Percentiles rank a stretch among this genome's conserved stretches.
These are phyloP conservation scores for Ophiostoma perfectum DNA, from an alignment of 2,329 filamentous ascomycete species.

Conservation along the genomic window DNA sequence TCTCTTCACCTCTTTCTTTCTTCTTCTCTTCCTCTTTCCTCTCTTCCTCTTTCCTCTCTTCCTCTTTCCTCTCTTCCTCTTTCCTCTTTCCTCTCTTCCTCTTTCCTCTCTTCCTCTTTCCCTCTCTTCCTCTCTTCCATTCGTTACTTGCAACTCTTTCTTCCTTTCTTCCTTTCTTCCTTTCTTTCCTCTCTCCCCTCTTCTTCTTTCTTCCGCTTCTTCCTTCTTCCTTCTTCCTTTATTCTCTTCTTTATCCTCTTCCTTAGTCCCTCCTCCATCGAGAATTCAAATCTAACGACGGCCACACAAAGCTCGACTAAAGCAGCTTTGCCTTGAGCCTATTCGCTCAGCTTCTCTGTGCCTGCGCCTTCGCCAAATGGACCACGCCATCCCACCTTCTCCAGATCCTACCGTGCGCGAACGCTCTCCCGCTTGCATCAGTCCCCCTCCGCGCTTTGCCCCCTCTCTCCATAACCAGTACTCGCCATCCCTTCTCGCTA, in stretches of 20 bases:
- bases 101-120: background rate
- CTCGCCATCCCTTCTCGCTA: conserved; percentile 31
- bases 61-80: background rate
- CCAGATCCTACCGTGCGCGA: conserved; percentile 38
- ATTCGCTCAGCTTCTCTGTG: conserved; percentile 11
- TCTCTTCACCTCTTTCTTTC: conserved; percentile 4
- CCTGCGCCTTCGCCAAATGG: conserved; percentile 31
- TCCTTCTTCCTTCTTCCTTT: background rate
- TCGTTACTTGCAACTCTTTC: background rate
- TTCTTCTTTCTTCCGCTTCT: background rate
- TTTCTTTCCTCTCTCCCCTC: background rate
- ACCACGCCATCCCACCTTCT: conserved; percentile 40
- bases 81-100: background rate
- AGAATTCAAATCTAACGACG: background rate
- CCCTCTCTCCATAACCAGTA: conserved; percentile 27
- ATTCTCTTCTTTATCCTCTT: background rate
- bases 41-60: conserved; percentile 8
- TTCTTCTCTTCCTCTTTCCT: background rate
- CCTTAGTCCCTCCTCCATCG: background rate
- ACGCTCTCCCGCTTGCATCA: conserved; percentile 38
- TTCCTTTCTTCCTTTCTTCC: background rate
- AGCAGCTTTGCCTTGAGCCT: background rate
- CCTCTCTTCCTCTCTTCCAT: background rate
- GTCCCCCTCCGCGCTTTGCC: conserved; percentile 37
- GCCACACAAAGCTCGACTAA: background rate